Conservation (phyloP, 768 basidiomycete genomes). For the Rhizopogon salebrosus region DNA sequence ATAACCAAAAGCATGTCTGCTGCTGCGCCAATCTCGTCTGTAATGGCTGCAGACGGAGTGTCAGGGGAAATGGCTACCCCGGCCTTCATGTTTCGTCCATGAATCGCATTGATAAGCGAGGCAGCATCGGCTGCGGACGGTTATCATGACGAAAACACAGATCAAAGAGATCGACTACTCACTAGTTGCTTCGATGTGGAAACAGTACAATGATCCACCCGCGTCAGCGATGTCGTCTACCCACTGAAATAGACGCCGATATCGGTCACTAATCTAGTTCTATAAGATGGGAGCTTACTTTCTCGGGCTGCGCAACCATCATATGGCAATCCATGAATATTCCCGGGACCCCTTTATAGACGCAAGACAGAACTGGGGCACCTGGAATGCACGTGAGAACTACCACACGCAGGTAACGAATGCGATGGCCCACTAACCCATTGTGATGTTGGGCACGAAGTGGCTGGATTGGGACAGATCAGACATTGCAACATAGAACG, state of each 20-base stretch:
- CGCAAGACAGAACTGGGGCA: constrained; percentile 80
- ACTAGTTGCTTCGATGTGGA: constrained; percentile 94
- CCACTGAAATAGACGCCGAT: constrained; percentile 56
- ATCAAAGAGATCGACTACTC: constrained; percentile 24
- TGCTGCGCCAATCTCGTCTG: constrained; percentile 73
- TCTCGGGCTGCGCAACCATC: constrained; percentile 96
- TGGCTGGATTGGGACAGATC: constrained; percentile 48
- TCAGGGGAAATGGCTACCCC: constrained; percentile 97
- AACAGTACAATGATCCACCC: constrained; percentile 92
- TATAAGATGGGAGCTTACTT: constrained; percentile 39
- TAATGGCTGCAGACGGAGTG: constrained; percentile 84
- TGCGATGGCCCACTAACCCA: constrained; percentile 53
- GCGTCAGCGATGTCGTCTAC: constrained; percentile 93
- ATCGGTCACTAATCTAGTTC: background rate
- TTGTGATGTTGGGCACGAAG: constrained; percentile 98
- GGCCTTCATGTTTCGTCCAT: constrained; percentile 81
- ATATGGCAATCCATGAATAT: constrained; percentile 99
- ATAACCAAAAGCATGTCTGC: constrained; percentile 97
- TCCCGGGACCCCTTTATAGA: constrained; percentile 81
- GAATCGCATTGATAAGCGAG: constrained; percentile 76
- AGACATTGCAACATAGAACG: constrained; percentile 6
- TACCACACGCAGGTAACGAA: background rate
- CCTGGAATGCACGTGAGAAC: constrained; percentile 40
- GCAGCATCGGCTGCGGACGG: constrained; percentile 55
- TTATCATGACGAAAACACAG: constrained; percentile 9